A percentile compares a stretch with the other conserved stretches of the same genome.
Conservation (phyloP, 1,139 yeast species). For the Taphrina wiesneri region DNA sequence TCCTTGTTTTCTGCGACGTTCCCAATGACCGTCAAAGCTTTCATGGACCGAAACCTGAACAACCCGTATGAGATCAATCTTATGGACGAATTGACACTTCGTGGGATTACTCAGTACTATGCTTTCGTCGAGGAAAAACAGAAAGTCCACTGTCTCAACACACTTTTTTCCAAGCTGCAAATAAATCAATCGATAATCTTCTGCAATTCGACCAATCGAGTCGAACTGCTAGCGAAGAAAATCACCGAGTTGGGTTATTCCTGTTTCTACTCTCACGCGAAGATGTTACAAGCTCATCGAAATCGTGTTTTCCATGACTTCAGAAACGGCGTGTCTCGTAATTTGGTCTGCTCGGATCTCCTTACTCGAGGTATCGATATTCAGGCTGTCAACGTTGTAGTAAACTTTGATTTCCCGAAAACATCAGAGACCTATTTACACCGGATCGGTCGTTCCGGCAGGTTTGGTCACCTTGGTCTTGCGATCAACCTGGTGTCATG, state of each 20-base stretch:
- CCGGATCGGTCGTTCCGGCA: slow-evolving; percentile 98
- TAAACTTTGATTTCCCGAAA: slow-evolving; percentile 97
- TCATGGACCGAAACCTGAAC: slow-evolving; percentile 68
- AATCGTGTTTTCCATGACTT: slow-evolving; percentile 98
- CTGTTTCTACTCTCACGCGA: slow-evolving; percentile 95
- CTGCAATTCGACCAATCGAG: slow-evolving; percentile 95
- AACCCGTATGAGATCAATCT: slow-evolving; percentile 94
- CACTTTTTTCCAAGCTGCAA: slow-evolving; percentile 87
- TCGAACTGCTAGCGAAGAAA: slow-evolving; percentile 89
- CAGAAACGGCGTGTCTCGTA: slow-evolving; percentile 97
- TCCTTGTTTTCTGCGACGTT: slow-evolving; percentile 91
- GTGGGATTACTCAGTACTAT: slow-evolving; percentile 95
- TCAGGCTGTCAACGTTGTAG: slow-evolving; percentile 97
- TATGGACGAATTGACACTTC: slow-evolving; percentile 94
- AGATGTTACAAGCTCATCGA: slow-evolving; percentile 96
- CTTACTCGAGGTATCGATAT: slow-evolving; percentile 98
- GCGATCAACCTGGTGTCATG: slow-evolving; percentile 96
- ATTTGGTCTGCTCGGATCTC: slow-evolving; percentile 92
- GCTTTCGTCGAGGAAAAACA: slow-evolving; percentile 97
- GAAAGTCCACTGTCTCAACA: slow-evolving; percentile 91
- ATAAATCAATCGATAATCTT: slow-evolving; percentile 95
- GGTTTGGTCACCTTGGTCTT: slow-evolving; percentile 97
- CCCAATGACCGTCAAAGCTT: slow-evolving; percentile 88
- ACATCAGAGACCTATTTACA: slow-evolving; percentile 96
- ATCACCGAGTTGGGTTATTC: slow-evolving; percentile 96